Percentiles rank a stretch among this genome's conserved stretches.
These are phyloP conservation scores for Vanilla planifolia DNA, from an alignment of 106 monocot genomes.

Conservation along the genomic window DNA sequence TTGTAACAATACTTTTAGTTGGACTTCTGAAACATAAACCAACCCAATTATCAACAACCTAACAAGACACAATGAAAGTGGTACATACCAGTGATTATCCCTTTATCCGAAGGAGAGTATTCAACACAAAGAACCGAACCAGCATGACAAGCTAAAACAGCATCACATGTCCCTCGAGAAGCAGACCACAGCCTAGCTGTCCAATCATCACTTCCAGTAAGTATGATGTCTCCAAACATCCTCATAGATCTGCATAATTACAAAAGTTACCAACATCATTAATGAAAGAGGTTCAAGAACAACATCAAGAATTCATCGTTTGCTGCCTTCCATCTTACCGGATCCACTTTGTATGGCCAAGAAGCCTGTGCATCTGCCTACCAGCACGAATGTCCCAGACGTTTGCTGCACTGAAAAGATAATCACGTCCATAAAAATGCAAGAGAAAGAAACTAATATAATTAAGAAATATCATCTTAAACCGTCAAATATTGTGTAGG, in stretches of 20 bases:
- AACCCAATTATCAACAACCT: not conserved
- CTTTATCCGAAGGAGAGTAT: constrained; percentile 87
- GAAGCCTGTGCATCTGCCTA: constrained; percentile 87
- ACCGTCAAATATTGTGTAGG: not conserved
- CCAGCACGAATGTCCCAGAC: constrained; percentile 99
- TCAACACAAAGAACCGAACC: constrained; percentile 92
- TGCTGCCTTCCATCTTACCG: constrained; percentile 38
- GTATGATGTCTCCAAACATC: constrained; percentile 82
- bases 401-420: constrained; percentile 60
- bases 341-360: constrained; percentile 98
- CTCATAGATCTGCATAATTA: constrained; percentile 68
- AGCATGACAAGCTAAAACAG: constrained; percentile 97
- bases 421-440: constrained; percentile 4
- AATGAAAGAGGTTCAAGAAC: not conserved
- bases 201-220: constrained; percentile 99
- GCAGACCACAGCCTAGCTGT: constrained; percentile 96
- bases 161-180: constrained; percentile 90
- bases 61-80: not conserved
- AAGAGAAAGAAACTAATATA: not conserved
- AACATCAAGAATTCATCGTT: not conserved
- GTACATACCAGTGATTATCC: constrained; percentile 82
- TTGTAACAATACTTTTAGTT: not conserved
- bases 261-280: not conserved
- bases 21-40: not conserved
- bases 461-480: not conserved